Percentiles rank a stretch among this genome's conserved stretches.
These are phyloP conservation scores for Mycena galopus DNA, from an alignment of 768 basidiomycete genomes.

Conservation along the genomic window DNA sequence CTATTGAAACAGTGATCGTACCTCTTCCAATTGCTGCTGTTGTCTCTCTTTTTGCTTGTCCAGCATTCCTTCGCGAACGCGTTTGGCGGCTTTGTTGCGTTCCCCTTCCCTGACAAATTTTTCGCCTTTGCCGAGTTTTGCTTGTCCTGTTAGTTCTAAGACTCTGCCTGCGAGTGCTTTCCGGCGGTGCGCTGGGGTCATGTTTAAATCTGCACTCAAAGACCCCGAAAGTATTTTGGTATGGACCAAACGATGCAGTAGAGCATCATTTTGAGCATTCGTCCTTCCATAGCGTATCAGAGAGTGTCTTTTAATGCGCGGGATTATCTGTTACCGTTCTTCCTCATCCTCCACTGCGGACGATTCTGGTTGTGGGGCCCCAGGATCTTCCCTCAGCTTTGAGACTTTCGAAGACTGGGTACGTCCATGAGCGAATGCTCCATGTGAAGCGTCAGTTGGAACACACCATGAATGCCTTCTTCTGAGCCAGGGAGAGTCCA, in stretches of 20 bases:
- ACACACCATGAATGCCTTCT: slow-evolving; percentile 83
- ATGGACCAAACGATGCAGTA: slow-evolving; percentile 84
- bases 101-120: slow-evolving; percentile 69
- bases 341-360: slow-evolving; percentile 60
- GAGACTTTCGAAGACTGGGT: slow-evolving; percentile 83
- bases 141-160: slow-evolving; percentile 75
- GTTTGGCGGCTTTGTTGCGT: slow-evolving; percentile 78
- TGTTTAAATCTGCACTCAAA: slow-evolving; percentile 68
- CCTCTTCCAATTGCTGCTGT: slow-evolving; percentile 75
- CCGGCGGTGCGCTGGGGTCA: slow-evolving; percentile 75
- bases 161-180: slow-evolving; percentile 86
- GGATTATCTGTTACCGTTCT: slow-evolving; percentile 58
- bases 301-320: slow-evolving; percentile 6
- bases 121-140: slow-evolving; percentile 84
- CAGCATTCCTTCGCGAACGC: slow-evolving; percentile 76
- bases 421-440: slow-evolving; percentile 16
- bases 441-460: background rate
- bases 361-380: slow-evolving; percentile 35
- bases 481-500: slow-evolving; percentile 54
- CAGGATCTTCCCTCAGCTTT: slow-evolving; percentile 61
- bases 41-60: slow-evolving; percentile 72
- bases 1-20: slow-evolving; percentile 43
- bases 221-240: slow-evolving; percentile 85
- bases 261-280: slow-evolving; percentile 81
- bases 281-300: slow-evolving; percentile 60